These are phyloP conservation scores for Hypoxylon subgilvum DNA, from an alignment of 495 filamentous ascomycete species.

Conservation along the genomic window DNA sequence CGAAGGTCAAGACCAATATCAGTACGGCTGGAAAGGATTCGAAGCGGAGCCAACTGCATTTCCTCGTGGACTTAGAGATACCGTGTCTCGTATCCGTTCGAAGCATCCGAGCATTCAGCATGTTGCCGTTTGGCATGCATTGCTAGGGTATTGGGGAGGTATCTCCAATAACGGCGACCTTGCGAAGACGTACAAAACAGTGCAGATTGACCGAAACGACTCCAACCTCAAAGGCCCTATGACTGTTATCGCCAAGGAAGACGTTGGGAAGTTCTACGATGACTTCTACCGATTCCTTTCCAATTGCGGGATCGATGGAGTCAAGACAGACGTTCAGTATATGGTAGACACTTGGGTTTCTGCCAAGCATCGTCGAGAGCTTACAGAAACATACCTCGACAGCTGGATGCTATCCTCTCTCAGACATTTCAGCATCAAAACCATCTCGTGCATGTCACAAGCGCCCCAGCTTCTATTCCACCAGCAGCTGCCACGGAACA, in stretches of 20 bases:
- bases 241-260: slow-evolving; percentile 73
- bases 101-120: slow-evolving; percentile 77
- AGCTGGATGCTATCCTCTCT: slow-evolving; percentile 82
- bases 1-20: slow-evolving; percentile 50
- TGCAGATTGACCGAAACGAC: slow-evolving; percentile 62
- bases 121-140: slow-evolving; percentile 92
- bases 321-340: slow-evolving; percentile 92
- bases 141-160: slow-evolving; percentile 96
- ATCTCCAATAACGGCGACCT: slow-evolving; percentile 75
- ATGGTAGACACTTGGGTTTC: slow-evolving; percentile 77
- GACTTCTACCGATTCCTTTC: slow-evolving; percentile 88
- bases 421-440: slow-evolving; percentile 74
- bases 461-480: slow-evolving; percentile 83
- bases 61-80: slow-evolving; percentile 74
- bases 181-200: slow-evolving; percentile 77
- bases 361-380: slow-evolving; percentile 67
- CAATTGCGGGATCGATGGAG: slow-evolving; percentile 72
- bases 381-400: slow-evolving; percentile 79
- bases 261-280: slow-evolving; percentile 77
- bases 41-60: slow-evolving; percentile 85
- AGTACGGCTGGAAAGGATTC: slow-evolving; percentile 70
- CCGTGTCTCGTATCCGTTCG: slow-evolving; percentile 69
- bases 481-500: slow-evolving; percentile 75
- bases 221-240: slow-evolving; percentile 65
- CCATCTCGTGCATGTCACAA: slow-evolving; percentile 93